phyloP scores from a whole-genome alignment of 73 alveolate genomes.

The Uronychia setigera region DNA sequence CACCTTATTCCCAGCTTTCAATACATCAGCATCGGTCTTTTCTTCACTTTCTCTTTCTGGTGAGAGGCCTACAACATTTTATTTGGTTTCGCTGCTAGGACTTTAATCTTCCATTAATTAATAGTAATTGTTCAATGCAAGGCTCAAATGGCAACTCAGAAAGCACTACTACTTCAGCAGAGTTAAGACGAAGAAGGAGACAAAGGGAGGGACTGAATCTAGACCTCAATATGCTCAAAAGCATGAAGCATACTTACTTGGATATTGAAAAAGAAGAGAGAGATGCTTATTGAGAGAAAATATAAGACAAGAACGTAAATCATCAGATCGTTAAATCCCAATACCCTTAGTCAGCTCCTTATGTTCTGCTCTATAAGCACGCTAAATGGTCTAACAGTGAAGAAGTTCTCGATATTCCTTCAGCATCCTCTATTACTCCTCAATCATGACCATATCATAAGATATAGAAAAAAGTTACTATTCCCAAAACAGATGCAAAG shows the following conservation, averaged over 20 bases:
- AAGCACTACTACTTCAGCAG: not conserved
- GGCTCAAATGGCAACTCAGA: not conserved
- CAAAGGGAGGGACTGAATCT: not conserved
- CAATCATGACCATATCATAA: not conserved
- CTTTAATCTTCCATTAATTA: no score
- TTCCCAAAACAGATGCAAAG: slow-evolving; percentile 1
- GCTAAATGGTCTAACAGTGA: not conserved
- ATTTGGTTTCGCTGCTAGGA: no score
- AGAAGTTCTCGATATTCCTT: not conserved
- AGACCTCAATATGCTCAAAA: not conserved
- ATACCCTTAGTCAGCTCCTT: not conserved
- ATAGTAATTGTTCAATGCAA: not conserved
- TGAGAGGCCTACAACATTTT: no score
- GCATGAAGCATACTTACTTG: not conserved
- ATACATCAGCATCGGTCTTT: no score
- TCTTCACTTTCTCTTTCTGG: no score
- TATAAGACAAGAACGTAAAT: not conserved
- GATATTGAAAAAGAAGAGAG: not conserved
- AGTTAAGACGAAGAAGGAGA: not conserved
- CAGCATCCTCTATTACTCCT: no score
- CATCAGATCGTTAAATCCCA: not conserved
- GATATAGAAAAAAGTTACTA: not conserved
- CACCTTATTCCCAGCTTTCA: no score
- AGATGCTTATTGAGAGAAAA: not conserved
- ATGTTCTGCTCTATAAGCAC: not conserved